phyloP scores from a whole-genome alignment of 169 alveolate genomes.

The Perkinsus chesapeaki region DNA sequence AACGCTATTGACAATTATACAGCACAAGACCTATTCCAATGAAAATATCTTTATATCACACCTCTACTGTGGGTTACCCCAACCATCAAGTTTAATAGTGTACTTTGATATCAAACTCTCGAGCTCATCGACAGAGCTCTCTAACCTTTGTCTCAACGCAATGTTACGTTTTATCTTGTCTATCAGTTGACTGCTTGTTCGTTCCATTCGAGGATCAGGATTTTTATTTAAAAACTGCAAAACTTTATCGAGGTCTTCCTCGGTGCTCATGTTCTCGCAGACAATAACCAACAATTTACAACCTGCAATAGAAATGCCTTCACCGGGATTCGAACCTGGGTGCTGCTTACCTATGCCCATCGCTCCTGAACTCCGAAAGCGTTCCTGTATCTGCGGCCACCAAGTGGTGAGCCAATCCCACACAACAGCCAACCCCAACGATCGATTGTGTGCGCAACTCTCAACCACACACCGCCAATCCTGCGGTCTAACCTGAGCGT shows the following conservation, averaged over 20 bases:
- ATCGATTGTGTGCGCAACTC: not conserved
- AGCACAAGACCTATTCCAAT: too few species aligned
- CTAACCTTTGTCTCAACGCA: not conserved
- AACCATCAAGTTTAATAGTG: not conserved
- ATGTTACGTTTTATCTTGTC: not conserved
- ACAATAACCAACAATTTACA: not conserved
- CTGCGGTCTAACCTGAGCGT: not conserved
- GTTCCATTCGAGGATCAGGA: not conserved
- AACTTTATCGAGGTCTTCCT: not conserved
- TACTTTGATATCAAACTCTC: not conserved
- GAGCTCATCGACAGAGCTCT: not conserved
- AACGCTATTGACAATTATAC: too few species aligned
- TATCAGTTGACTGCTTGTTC: not conserved
- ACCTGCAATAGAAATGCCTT: not conserved
- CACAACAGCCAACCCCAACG: not conserved
- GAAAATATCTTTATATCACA: too few species aligned
- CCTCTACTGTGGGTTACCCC: not conserved
- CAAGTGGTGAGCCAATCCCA: not conserved
- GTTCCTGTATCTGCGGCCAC: not conserved
- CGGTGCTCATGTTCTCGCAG: not conserved
- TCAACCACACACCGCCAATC: not conserved
- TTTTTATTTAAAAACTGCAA: not conserved
- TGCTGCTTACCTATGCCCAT: not conserved
- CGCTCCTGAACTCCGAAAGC: not conserved
- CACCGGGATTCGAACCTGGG: not conserved